Percentiles rank a stretch among this genome's conserved stretches.
Evolutionary conservation across 2,329 filamentous ascomycete genomes (phyloP).

Genomic region (Aspergillus sp.): DNA sequence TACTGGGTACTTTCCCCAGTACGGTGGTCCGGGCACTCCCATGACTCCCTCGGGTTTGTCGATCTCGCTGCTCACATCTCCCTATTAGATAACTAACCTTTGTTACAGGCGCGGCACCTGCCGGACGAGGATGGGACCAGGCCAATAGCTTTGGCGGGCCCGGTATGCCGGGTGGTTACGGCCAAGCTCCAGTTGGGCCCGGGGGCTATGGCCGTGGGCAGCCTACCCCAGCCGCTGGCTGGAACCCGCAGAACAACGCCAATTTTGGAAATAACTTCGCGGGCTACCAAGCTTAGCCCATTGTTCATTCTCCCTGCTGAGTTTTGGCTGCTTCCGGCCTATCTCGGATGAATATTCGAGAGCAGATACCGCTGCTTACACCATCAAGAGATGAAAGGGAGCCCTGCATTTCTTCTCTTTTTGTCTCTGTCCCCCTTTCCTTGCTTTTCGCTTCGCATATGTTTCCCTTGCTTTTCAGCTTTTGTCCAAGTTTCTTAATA

Average conservation of each 20-base stretch:
- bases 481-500: conserved; percentile 14
- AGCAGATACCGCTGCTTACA: conserved; percentile 6
- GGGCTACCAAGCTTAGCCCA: conserved; percentile 49
- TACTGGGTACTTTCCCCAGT: conserved; percentile 85
- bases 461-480: conserved; percentile 12
- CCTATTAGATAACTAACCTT: conserved; percentile 7
- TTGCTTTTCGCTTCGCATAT: conserved; percentile 13
- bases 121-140: conserved; percentile 49
- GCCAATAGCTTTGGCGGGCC: conserved; percentile 5
- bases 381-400: conserved; percentile 9
- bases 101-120: conserved; percentile 43
- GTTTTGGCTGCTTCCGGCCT: conserved; percentile 7
- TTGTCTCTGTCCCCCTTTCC: conserved; percentile 12
- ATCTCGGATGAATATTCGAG: conserved; percentile 4
- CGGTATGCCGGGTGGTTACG: conserved; percentile 44
- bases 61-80: conserved; percentile 1
- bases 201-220: conserved; percentile 76
- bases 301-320: conserved; percentile 4
- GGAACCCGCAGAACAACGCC: conserved; percentile 42
- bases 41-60: conserved; percentile 51
- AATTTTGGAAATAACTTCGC: conserved; percentile 49
- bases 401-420: conserved; percentile 7
- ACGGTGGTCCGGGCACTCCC: conserved; percentile 59
- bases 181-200: conserved; percentile 60
- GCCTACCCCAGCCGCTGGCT: conserved; percentile 43